Evolutionary conservation across 2,329 filamentous ascomycete genomes (phyloP).

Genomic region (Alternaria sp.): DNA sequence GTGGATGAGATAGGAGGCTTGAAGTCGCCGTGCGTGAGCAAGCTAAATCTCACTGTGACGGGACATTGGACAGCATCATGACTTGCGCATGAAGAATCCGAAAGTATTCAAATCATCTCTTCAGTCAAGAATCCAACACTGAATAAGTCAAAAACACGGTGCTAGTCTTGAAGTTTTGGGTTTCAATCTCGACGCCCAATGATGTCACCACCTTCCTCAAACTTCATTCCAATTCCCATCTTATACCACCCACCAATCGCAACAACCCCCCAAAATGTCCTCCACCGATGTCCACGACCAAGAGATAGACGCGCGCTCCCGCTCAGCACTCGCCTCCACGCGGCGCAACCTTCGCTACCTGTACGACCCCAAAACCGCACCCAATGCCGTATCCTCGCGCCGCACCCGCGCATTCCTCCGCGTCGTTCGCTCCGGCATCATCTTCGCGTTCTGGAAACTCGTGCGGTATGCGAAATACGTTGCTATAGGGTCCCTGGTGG

Average conservation of each 20-base stretch:
- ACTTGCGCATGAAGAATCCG: background rate
- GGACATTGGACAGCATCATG: background rate
- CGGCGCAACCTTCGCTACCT: constrained; percentile 50
- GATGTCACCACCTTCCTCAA: background rate
- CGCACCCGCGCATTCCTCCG: constrained; percentile 54
- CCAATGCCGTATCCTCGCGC: constrained; percentile 42
- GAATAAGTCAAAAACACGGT: background rate
- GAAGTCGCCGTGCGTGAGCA: background rate
- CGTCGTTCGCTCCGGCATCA: constrained; percentile 49
- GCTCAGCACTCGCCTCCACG: constrained; percentile 39
- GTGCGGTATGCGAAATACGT: constrained; percentile 57
- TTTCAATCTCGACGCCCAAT: constrained; percentile 1
- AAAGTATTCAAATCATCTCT: too few relatives aligned
- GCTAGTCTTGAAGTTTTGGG: background rate
- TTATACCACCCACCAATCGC: background rate
- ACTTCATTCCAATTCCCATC: background rate
- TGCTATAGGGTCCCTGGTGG: constrained; percentile 52
- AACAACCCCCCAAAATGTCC: constrained; percentile 5
- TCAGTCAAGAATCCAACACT: background rate
- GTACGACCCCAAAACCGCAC: constrained; percentile 44
- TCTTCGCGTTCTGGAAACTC: constrained; percentile 56
- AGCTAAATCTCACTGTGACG: background rate
- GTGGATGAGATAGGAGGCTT: background rate
- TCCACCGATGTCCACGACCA: constrained; percentile 13
- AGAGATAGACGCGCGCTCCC: constrained; percentile 35